Conservation (phyloP, 257 asterid genomes). For the Nicotiana paniculata region DNA sequence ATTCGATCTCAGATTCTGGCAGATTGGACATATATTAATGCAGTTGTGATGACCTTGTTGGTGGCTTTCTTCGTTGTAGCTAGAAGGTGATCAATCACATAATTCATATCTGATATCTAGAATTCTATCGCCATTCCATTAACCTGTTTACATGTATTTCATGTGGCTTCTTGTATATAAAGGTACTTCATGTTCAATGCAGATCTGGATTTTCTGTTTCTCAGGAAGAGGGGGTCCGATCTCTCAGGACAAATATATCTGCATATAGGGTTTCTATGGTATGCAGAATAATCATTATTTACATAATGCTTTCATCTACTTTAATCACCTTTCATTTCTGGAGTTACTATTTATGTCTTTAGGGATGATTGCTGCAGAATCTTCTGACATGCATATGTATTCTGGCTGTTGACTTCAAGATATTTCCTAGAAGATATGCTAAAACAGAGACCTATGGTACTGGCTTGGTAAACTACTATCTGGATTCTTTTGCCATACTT, state of each 20-base stretch:
- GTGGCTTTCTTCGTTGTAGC: slow-evolving; percentile 31
- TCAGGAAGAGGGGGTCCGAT: slow-evolving; percentile 43
- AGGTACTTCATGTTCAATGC: slow-evolving; percentile 41
- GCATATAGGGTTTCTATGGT: slow-evolving; percentile 82
- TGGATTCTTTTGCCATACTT: slow-evolving; percentile 1
- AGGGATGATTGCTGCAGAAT: slow-evolving; percentile 55
- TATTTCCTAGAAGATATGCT: slow-evolving; percentile 93
- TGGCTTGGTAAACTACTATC: slow-evolving; percentile 60
- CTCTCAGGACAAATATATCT: slow-evolving; percentile 51
- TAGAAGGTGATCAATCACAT: slow-evolving; percentile 40
- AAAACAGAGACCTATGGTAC: slow-evolving; percentile 96
- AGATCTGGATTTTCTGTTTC: slow-evolving; percentile 48
- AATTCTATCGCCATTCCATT: slow-evolving; percentile 10
- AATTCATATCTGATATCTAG: slow-evolving; percentile 1
- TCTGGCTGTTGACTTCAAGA: slow-evolving; percentile 92
- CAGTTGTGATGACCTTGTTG: slow-evolving; percentile 35
- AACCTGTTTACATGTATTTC: slow-evolving; percentile 4
- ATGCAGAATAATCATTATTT: slow-evolving; percentile 9
- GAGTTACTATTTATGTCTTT: slow-evolving; percentile 11
- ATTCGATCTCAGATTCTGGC: slow-evolving; percentile 60
- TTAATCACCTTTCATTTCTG: slow-evolving; percentile 4
- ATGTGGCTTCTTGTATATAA: slow-evolving; percentile 14
- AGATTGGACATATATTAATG: slow-evolving; percentile 53
- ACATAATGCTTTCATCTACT: not conserved
- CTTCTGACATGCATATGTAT: slow-evolving; percentile 67